Evolutionary conservation across 2,329 filamentous ascomycete species (phyloP).

Genomic region (Cercospora sp.): DNA sequence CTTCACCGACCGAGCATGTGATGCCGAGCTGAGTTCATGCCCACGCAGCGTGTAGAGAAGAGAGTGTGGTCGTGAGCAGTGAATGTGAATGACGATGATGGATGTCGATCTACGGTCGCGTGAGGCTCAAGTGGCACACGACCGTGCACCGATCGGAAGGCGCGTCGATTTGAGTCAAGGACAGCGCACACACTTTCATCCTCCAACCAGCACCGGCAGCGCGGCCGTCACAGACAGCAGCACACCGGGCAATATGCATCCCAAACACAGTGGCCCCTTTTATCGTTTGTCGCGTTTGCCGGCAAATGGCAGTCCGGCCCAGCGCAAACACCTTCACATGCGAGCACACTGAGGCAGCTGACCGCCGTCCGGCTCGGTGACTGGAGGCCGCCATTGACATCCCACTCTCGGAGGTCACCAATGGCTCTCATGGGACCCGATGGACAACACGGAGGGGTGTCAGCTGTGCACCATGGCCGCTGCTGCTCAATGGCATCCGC

Average conservation of each 20-base stretch:
- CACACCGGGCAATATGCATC: neutral
- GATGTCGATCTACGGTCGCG: conserved; percentile 1
- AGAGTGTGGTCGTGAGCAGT: neutral
- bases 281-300: conserved; percentile 13
- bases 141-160: neutral
- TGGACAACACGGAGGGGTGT: conserved; percentile 16
- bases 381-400: conserved; percentile 16
- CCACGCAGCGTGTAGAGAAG: neutral
- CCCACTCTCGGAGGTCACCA: conserved; percentile 15
- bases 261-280: conserved; percentile 2
- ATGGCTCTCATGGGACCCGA: conserved; percentile 15
- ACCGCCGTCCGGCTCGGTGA: conserved; percentile 3
- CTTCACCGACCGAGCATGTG: neutral
- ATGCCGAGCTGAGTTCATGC: neutral
- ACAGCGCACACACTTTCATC: conserved; percentile 4
- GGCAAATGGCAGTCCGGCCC: conserved; percentile 4
- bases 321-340: conserved; percentile 11
- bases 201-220: conserved; percentile 8
- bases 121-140: conserved; percentile 3
- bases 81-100: neutral
- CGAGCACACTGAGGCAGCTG: conserved; percentile 5
- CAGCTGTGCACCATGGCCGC: conserved; percentile 10
- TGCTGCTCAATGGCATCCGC: conserved; percentile 8
- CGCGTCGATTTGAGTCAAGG: conserved; percentile 7
- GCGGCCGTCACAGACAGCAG: neutral